These are phyloP conservation scores for Nothophytophthora sp. DNA, from an alignment of 352 stramenopile genomes.

Conservation along the genomic window DNA sequence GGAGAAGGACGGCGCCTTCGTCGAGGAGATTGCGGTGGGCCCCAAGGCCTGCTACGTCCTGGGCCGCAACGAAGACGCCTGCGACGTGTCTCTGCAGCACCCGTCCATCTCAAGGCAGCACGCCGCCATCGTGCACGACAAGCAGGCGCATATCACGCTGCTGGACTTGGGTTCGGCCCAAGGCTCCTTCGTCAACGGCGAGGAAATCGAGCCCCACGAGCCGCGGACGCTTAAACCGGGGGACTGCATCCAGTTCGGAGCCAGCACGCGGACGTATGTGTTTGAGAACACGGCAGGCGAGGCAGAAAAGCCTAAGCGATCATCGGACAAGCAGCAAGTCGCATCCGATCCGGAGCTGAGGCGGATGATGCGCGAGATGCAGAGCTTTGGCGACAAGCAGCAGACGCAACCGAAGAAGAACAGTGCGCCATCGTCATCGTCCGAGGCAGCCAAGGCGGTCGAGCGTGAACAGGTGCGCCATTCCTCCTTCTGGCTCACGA, in stretches of 20 bases:
- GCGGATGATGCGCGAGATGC: constrained; percentile 42
- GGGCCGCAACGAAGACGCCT: constrained; percentile 75
- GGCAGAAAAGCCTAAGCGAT: constrained; percentile 2
- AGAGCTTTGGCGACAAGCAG: constrained; percentile 48
- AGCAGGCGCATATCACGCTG: constrained; percentile 48
- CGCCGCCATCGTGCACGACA: constrained; percentile 70
- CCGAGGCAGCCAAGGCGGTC: constrained; percentile 3
- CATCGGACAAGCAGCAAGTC: constrained; percentile 2
- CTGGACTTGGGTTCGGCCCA: constrained; percentile 85
- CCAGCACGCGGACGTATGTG: constrained; percentile 62
- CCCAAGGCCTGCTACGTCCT: constrained; percentile 64
- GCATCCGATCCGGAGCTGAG: constrained; percentile 22
- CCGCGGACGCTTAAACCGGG: constrained; percentile 40
- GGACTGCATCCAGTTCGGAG: constrained; percentile 59
- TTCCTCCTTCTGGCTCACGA: no score
- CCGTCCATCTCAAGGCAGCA: constrained; percentile 84
- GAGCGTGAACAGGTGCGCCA: constrained; percentile 40
- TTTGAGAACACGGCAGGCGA: constrained; percentile 31
- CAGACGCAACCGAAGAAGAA: constrained; percentile 5
- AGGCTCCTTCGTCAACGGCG: constrained; percentile 80
- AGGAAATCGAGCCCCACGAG: constrained; percentile 56
- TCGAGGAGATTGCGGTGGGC: constrained; percentile 53
- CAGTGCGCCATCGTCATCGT: background rate
- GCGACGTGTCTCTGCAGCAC: constrained; percentile 77
- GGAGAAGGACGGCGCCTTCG: constrained; percentile 40